Evolutionary conservation across 805 yeast species (phyloP), one percentile per base, ranked within the genome.

Genomic region (Candida hispaniensis): DNA sequence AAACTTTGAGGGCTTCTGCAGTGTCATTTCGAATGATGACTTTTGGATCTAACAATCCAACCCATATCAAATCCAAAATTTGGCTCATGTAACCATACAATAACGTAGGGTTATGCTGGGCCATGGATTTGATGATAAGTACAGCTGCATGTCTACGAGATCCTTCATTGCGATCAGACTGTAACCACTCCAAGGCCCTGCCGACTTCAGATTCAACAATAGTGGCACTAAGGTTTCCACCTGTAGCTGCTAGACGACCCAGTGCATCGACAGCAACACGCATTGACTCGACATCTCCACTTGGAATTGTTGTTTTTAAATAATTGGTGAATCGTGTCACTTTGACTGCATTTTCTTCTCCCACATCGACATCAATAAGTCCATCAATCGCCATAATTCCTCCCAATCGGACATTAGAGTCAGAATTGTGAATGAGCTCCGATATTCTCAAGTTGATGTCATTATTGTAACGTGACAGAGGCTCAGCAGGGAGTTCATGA

Each of bases 161-260:
- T 27, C 71, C 69, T 47, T 83, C 94, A 48, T 79, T 83, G 44
- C 82, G 76, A 43, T 85, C 94, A n/a, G 78, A 67, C 19, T 82
- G 80, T 14, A 88, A 67, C 88, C 95, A 79, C 55, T 91, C 98
- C 33, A 88, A 66, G 23, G 94, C 82, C 30, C 80, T 67, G 50
- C 79, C 81, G 6, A 91, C 91, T 54, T 88, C 95, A 47, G 73
- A 79, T 43, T 88, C 96, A 16, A 91, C 95, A 54, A 88, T 79
- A 33, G 85, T 95, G 1, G 93, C 85, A 0, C 94, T 82, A 36
- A 85, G 58, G 1, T 93, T 74, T 1, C 93, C 91, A 16, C 94
- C 94, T 0, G 93, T 88, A 5, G 75, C 72, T 0, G 96, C 93
- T 45, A 88, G 63, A 49, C 78, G 79, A 8, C 97, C 98, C 44